Evolutionary conservation across 768 basidiomycete genomes (phyloP), one percentile per base, ranked within the genome.

Genomic region (Amanita exitialis): DNA sequence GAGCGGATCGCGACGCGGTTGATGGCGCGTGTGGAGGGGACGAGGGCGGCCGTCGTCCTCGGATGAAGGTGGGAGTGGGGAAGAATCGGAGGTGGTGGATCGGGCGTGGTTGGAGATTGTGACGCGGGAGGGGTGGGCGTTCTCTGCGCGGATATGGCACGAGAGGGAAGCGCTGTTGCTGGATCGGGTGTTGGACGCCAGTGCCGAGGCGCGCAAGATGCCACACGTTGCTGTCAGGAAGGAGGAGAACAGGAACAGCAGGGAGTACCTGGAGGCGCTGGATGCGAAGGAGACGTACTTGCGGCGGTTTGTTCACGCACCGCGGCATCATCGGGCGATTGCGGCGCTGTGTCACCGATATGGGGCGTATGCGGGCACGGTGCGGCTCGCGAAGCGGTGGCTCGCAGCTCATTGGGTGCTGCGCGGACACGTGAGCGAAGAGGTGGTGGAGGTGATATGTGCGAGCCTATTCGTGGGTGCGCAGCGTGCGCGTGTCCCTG

Each of bases 381-480:
- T 90, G 13, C 76, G 96, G 35, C 74, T 98, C 13, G 78, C 89
- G 46, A 95, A 97, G 69, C 78, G 95, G 38, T 99, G 96, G 96
- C 70, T 98, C 49, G 81, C 88, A 0, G 72, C 86, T 6, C 96
- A 99, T 62, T 90, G 88, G 85, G 75, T 96, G 51, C 75, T 98
- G 30, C 73, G 77, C 3, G 66, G 73, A 0, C 86, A 90, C 57
- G 71, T 97, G 48, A 74, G 76, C 5, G 77, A 81, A 53, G 91
- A 97, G 62, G 82, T 79, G 0, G 77, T 90, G 32, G 96, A 99
- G 64, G 69, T 98, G 15, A 64, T 99, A 37, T 90, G 89, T 63
- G 89, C 91, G 0, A 69, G 71, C 30, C 72, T 87, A 13, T 97
- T 94, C 61, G 4, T 20, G n/a, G 20, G 23, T 16, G 42, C 16